A percentile compares a stretch with the other conserved stretches of the same genome.
These are phyloP conservation scores for Phytophthora foliorum DNA, from an alignment of 352 stramenopile genomes.

Conservation along the genomic window DNA sequence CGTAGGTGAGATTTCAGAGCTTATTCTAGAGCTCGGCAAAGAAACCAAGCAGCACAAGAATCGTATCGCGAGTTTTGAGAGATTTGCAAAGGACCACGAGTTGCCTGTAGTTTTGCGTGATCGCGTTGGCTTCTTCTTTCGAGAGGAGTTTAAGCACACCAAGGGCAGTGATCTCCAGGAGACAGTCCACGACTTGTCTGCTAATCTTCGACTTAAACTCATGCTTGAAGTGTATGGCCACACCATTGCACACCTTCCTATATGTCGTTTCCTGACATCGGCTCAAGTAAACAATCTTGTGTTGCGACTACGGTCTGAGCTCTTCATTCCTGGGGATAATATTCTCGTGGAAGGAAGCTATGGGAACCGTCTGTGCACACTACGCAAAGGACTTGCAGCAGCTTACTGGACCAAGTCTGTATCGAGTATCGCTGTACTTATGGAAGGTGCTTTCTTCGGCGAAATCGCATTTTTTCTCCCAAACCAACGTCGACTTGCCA, in stretches of 20 bases:
- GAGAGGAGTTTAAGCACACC: slow-evolving; percentile 67
- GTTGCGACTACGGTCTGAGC: slow-evolving; percentile 62
- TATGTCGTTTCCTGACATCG: slow-evolving; percentile 56
- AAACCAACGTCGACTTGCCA: slow-evolving; percentile 63
- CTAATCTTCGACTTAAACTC: slow-evolving; percentile 66
- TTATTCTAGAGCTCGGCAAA: slow-evolving; percentile 79
- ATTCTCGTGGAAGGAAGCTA: slow-evolving; percentile 47
- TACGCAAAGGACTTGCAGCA: slow-evolving; percentile 64
- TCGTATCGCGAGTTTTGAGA: slow-evolving; percentile 66
- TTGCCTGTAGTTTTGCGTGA: slow-evolving; percentile 56
- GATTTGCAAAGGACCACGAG: slow-evolving; percentile 70
- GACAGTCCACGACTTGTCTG: slow-evolving; percentile 68
- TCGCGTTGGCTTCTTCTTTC: slow-evolving; percentile 68
- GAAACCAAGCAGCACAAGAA: slow-evolving; percentile 72
- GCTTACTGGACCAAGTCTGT: slow-evolving; percentile 43
- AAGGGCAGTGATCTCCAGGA: slow-evolving; percentile 69
- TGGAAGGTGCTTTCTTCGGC: slow-evolving; percentile 54
- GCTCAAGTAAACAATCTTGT: slow-evolving; percentile 63
- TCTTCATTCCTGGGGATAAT: slow-evolving; percentile 46
- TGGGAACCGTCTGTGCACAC: slow-evolving; percentile 62
- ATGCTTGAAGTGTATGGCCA: slow-evolving; percentile 78
- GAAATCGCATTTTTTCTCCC: slow-evolving; percentile 79
- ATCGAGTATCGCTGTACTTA: slow-evolving; percentile 19
- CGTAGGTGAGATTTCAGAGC: slow-evolving; percentile 76
- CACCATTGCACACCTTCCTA: slow-evolving; percentile 54